phyloP scores from a whole-genome alignment of 768 basidiomycete genomes.

The Lanmaoa pseudosensibilis region DNA sequence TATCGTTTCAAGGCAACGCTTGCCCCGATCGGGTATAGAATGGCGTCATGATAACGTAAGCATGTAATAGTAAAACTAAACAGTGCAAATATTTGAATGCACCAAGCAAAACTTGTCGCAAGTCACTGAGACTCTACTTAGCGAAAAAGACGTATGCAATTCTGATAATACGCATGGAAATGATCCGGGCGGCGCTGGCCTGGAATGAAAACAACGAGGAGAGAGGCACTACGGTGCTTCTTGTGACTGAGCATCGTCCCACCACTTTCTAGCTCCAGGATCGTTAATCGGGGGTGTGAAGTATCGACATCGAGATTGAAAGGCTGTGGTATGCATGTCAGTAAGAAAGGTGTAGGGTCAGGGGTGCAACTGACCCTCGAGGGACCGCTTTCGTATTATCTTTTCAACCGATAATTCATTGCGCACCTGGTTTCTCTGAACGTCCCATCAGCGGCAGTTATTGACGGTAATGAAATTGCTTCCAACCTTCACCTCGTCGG shows the following conservation, averaged over 20 bases:
- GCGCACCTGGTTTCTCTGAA: constrained; percentile 69
- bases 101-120: not conserved
- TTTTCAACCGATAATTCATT: constrained; percentile 73
- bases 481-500: constrained; percentile 70
- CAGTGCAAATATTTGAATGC: not conserved
- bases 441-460: constrained; percentile 28
- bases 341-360: constrained; percentile 17
- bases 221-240: constrained; percentile 33
- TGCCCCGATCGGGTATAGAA: constrained; percentile 3
- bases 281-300: constrained; percentile 68
- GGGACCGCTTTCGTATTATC: constrained; percentile 67
- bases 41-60: constrained; percentile 33
- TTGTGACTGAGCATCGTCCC: constrained; percentile 44
- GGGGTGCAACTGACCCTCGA: constrained; percentile 55
- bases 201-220: constrained; percentile 34
- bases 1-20: constrained; percentile 3
- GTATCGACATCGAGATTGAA: constrained; percentile 75
- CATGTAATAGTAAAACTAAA: not conserved
- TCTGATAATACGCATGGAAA: constrained; percentile 12
- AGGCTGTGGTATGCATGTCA: constrained; percentile 50
- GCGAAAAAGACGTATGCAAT: constrained; percentile 13
- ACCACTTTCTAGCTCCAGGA: constrained; percentile 54
- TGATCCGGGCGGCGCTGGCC: constrained; percentile 11
- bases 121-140: constrained; percentile 1
- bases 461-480: constrained; percentile 30